These are phyloP conservation scores for Fusarium sambucinum DNA, from an alignment of 2,329 filamentous ascomycete species.

Conservation along the genomic window DNA sequence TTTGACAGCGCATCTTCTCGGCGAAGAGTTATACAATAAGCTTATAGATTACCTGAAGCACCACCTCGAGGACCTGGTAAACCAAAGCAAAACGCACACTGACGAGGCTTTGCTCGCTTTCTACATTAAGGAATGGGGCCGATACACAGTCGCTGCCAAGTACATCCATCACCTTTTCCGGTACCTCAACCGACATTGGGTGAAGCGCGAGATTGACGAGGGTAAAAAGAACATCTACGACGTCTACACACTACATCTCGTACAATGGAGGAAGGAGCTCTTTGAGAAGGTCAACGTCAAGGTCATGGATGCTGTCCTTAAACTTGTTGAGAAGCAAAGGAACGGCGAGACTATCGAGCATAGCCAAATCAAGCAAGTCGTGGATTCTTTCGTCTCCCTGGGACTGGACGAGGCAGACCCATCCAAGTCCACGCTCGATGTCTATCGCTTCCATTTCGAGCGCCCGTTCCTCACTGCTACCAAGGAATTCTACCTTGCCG, in stretches of 20 bases:
- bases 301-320: constrained; percentile 95
- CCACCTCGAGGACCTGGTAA: constrained; percentile 79
- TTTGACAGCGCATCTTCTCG: constrained; percentile 83
- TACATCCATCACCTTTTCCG: constrained; percentile 98
- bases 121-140: constrained; percentile 96
- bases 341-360: constrained; percentile 99
- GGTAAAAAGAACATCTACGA: constrained; percentile 99
- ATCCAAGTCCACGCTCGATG: constrained; percentile 93
- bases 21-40: constrained; percentile 95
- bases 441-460: constrained; percentile 94
- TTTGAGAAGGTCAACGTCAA: constrained; percentile 86
- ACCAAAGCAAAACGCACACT: constrained; percentile 80
- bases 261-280: constrained; percentile 93
- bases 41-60: constrained; percentile 85
- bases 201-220: constrained; percentile 98
- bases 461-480: constrained; percentile 90
- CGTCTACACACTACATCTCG: constrained; percentile 95
- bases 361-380: constrained; percentile 94
- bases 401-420: constrained; percentile 94
- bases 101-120: constrained; percentile 92
- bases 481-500: constrained; percentile 85
- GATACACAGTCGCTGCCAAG: constrained; percentile 94
- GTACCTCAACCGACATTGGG: constrained; percentile 98
- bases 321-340: constrained; percentile 95
- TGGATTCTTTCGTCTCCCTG: constrained; percentile 95